A percentile compares a stretch with the other conserved stretches of the same genome.
Evolutionary conservation across 2,329 filamentous ascomycete species (phyloP).

Genomic region (Trichoderma sp.): DNA sequence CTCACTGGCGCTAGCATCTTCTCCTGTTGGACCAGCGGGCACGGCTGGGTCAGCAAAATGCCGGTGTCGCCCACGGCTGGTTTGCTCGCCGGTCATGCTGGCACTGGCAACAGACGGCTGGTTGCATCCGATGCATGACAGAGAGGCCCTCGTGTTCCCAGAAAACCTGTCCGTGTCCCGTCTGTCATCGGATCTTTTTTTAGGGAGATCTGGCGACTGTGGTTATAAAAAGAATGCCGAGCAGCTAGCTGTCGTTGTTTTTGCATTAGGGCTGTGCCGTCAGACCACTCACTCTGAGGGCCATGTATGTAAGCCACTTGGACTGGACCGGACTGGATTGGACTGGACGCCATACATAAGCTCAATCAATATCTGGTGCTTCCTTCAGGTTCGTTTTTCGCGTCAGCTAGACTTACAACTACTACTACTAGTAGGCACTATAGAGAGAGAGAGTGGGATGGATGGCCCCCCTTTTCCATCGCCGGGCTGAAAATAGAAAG

Average conservation of each 20-base stretch:
- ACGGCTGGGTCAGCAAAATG: neutral
- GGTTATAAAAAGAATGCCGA: constrained; percentile 8
- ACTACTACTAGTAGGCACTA: neutral
- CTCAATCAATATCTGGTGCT: no score
- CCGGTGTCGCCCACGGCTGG: neutral
- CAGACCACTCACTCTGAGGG: neutral
- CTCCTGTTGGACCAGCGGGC: neutral
- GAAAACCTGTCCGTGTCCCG: neutral
- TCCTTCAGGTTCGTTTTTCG: neutral
- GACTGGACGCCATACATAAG: no score
- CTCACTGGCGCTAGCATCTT: neutral
- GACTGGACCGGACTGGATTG: no score
- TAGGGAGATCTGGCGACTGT: constrained; percentile 6
- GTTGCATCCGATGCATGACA: constrained; percentile 7
- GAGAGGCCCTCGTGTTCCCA: constrained; percentile 1
- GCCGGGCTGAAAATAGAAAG: neutral
- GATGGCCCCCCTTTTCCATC: neutral
- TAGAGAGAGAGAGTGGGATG: no score
- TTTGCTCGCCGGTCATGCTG: neutral
- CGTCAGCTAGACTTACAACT: neutral
- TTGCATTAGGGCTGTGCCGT: neutral
- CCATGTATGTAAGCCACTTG: neutral
- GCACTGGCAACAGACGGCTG: neutral
- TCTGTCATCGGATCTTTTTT: neutral
- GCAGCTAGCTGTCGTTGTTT: neutral